Evolutionary conservation across 2,329 filamentous ascomycete genomes (phyloP).

Genomic region (Chaetomium olivaceum): DNA sequence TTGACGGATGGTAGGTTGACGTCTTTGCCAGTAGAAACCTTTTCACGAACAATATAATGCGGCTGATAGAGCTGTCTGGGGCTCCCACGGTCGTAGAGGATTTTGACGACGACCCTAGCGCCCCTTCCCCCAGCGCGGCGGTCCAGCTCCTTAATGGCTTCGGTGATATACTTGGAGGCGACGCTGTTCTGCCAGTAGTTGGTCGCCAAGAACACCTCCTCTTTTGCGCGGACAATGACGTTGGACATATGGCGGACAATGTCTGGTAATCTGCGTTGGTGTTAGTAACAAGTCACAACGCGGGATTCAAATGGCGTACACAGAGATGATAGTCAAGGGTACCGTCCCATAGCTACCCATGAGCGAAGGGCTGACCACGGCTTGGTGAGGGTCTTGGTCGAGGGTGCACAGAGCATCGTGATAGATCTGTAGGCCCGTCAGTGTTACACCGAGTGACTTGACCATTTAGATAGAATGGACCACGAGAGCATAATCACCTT

Average conservation of each 20-base stretch:
- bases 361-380: slow-evolving; percentile 54
- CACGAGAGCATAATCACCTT: slow-evolving; percentile 43
- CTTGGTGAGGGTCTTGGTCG: slow-evolving; percentile 51
- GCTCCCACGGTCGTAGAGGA: slow-evolving; percentile 73
- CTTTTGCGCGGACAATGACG: slow-evolving; percentile 69
- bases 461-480: background rate
- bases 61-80: slow-evolving; percentile 65
- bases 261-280: slow-evolving; percentile 56
- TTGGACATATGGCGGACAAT: slow-evolving; percentile 75
- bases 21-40: slow-evolving; percentile 57
- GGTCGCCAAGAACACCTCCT: slow-evolving; percentile 72
- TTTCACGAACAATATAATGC: slow-evolving; percentile 60
- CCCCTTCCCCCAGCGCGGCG: slow-evolving; percentile 60
- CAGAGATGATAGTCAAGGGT: slow-evolving; percentile 68
- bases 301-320: slow-evolving; percentile 37
- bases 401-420: slow-evolving; percentile 63
- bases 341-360: slow-evolving; percentile 60
- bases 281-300: background rate
- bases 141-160: slow-evolving; percentile 69
- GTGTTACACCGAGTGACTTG: background rate
- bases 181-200: slow-evolving; percentile 74
- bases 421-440: slow-evolving; percentile 52
- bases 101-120: slow-evolving; percentile 63
- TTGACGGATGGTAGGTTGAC: slow-evolving; percentile 62
- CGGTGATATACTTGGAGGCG: slow-evolving; percentile 66